Base-by-base conservation (phyloP, 1,139 yeast genomes). In the Sugiyamaella novakii region DNA sequence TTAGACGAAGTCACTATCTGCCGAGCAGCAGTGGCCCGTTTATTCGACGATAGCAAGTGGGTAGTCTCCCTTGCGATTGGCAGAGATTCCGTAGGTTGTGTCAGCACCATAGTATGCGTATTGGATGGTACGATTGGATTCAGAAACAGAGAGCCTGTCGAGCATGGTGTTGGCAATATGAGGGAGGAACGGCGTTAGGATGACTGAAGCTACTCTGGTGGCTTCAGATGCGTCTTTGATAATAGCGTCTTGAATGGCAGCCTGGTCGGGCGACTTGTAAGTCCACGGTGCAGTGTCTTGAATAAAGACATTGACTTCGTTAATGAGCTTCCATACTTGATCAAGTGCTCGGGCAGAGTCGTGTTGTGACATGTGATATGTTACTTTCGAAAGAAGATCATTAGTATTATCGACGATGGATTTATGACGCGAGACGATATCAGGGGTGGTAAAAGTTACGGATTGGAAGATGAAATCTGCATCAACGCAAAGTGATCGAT, bases 181-280 rank as follows among this genome's bases (percentile, higher is more conserved):
- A 0, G 98, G 98, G 42, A 87, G 79, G 22, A 91, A 73, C 1
- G 96, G 88, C 51, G 77, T 79, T 22, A 86, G 73, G 33, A 87
- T 63, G 10, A 92, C 80, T 0, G 92, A 76, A 12, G 79, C 64
- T 0, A 87, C 77, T 52, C 98, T 75, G 12, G 83, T 75, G 0
- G 82, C 76, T 59, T 92, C 98, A 10, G 87, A 78, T 1, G 87
- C 85, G 19, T 79, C 64, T 53, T 76, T 81, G 1, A 89, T 79
- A 11, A 81, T 76, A 18, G 68, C 65, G 2, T 67, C 69, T 33
- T 72, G 70, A 38, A 67, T 66, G 10, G 47, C 49, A 3, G 21
- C 19, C 10, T 42, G 17, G 4, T 44, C 42, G 2, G 44, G n/a
- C 18, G 52, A 36, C 39, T 52, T 53, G 31, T 55, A 46, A 1